Conservation (phyloP, 208 protist species). For the Phytomonas sp. region DNA sequence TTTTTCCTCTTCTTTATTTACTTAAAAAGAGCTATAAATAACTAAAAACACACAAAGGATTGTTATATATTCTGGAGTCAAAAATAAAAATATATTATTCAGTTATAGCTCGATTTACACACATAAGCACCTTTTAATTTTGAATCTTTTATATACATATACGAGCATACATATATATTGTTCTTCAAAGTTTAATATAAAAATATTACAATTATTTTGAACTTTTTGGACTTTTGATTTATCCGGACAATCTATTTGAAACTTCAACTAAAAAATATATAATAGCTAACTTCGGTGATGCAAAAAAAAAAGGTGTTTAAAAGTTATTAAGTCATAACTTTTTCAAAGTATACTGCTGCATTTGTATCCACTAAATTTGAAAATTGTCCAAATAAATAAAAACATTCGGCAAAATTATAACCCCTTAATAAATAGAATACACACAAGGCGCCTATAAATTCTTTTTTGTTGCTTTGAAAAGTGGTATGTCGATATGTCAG, state of each 20-base stretch:
- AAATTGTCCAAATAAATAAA: not conserved
- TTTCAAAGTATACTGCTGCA: not conserved
- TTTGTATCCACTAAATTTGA: not conserved
- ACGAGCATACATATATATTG: conserved; percentile 9
- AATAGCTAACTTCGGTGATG: conserved; percentile 4
- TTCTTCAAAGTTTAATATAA: conserved; percentile 6
- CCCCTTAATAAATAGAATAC: not conserved
- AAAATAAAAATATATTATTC: not conserved
- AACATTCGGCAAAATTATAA: not conserved
- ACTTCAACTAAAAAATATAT: conserved; percentile 5
- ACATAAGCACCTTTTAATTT: not conserved
- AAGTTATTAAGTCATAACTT: conserved; percentile 4
- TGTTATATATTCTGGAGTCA: not conserved
- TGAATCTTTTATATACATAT: conserved; percentile 10
- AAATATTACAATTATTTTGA: conserved; percentile 10
- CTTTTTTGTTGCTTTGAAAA: not conserved
- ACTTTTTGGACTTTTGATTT: conserved; percentile 1
- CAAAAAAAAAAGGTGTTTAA: conserved; percentile 6
- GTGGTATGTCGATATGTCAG: not conserved
- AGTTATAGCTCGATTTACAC: not conserved
- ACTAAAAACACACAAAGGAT: conserved; percentile 8
- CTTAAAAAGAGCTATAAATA: conserved; percentile 14
- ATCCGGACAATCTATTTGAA: not conserved
- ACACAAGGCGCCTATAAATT: not conserved
- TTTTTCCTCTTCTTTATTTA: conserved; percentile 11